Percentiles rank a stretch among this genome's conserved stretches.
Conservation (phyloP, 2,329 filamentous ascomycete species). For the Nemania sp. region DNA sequence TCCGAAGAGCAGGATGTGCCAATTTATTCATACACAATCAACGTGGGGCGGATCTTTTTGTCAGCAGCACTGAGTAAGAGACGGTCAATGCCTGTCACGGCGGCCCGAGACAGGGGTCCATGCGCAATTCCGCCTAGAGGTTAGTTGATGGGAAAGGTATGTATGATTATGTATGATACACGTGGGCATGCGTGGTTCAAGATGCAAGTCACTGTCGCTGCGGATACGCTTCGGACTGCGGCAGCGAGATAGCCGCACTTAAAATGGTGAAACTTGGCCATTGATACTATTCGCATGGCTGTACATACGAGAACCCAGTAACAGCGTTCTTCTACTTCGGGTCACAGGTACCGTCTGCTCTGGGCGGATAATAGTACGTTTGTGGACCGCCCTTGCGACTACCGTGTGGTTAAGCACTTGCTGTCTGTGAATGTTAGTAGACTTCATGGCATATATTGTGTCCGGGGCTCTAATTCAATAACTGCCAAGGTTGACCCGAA, state of each 20-base stretch:
- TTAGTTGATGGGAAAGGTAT: conserved; percentile 15
- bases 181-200: conserved; percentile 8
- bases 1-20: conserved; percentile 2
- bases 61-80: conserved; percentile 10
- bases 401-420: too few species aligned
- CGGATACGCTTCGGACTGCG: conserved; percentile 4
- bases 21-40: neutral
- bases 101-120: conserved; percentile 13
- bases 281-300: neutral
- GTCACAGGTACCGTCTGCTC: too few species aligned
- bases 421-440: too few species aligned
- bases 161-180: too few species aligned
- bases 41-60: conserved; percentile 6
- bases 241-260: neutral
- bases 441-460: too few species aligned
- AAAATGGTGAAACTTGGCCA: neutral
- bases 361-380: too few species aligned
- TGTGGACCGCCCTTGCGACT: too few species aligned
- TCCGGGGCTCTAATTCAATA: too few species aligned
- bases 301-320: neutral
- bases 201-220: conserved; percentile 5
- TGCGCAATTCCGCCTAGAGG: conserved; percentile 13
- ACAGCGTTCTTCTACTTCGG: neutral
- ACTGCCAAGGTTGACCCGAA: too few species aligned
- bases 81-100: conserved; percentile 5